These are phyloP conservation scores for Lasiosphaeriaceae sp. DNA, from an alignment of 495 filamentous ascomycete genomes.

Conservation along the genomic window DNA sequence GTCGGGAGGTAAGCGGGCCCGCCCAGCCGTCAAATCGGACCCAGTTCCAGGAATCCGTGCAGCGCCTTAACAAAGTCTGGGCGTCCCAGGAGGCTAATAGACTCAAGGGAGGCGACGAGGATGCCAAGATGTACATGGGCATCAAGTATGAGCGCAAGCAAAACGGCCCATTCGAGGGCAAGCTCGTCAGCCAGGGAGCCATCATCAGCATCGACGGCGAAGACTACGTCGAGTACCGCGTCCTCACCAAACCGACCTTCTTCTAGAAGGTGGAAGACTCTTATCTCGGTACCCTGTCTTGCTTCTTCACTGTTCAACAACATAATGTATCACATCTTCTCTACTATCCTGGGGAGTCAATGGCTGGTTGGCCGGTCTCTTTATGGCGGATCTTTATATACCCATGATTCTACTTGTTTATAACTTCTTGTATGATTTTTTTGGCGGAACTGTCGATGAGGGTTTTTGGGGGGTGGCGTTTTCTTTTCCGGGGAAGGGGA, in stretches of 20 bases:
- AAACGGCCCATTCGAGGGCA: constrained; percentile 48
- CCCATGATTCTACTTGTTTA: too few relatives aligned
- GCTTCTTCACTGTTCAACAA: too few relatives aligned
- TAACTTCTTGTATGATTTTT: too few relatives aligned
- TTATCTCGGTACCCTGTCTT: too few relatives aligned
- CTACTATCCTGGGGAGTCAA: too few relatives aligned
- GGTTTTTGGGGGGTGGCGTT: too few relatives aligned
- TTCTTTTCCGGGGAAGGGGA: too few relatives aligned
- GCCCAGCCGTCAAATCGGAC: constrained; percentile 17
- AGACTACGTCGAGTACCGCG: constrained; percentile 55
- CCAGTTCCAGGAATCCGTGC: constrained; percentile 39
- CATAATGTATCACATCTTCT: too few relatives aligned
- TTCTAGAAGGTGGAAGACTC: constrained; percentile 22
- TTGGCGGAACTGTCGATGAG: too few relatives aligned
- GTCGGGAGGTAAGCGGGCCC: constrained; percentile 19
- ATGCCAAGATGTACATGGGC: constrained; percentile 48
- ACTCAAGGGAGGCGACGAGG: constrained; percentile 33
- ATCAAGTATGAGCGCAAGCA: constrained; percentile 53
- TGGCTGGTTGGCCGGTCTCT: too few relatives aligned
- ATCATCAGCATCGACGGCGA: constrained; percentile 55
- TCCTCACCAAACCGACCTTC: constrained; percentile 52
- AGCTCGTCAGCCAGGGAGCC: constrained; percentile 47
- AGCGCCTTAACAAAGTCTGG: constrained; percentile 45
- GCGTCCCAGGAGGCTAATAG: constrained; percentile 41
- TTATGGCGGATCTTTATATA: too few relatives aligned